Conservation (phyloP, 306 rosid genomes). For the apple (Malus domestica) region DNA sequence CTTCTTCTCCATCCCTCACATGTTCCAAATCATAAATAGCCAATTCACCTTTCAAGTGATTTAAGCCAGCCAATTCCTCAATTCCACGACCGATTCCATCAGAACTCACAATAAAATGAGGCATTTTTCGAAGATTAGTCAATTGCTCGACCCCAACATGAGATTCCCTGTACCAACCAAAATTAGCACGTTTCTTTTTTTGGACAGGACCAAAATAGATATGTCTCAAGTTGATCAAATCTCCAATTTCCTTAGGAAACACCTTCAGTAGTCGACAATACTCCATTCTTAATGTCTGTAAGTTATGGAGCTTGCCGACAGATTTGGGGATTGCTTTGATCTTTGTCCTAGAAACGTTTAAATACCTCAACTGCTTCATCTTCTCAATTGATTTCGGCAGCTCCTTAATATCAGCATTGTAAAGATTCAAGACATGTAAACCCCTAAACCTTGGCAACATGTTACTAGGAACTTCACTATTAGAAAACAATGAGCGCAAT, state of each 20-base stretch:
- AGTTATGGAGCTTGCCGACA: neutral
- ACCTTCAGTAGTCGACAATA: neutral
- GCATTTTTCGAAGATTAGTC: neutral
- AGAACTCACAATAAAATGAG: neutral
- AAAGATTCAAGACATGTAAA: too few species aligned
- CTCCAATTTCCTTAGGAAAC: neutral
- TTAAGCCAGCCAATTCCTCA: neutral
- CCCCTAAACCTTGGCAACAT: too few species aligned
- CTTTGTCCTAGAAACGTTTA: neutral
- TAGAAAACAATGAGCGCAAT: too few species aligned
- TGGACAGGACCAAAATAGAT: neutral
- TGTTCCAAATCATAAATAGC: neutral
- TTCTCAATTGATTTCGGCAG: too few species aligned
- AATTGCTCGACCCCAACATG: neutral
- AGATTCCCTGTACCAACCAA: neutral
- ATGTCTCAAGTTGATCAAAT: neutral
- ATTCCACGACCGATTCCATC: neutral
- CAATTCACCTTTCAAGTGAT: neutral
- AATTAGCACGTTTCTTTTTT: neutral
- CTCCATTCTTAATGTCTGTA: neutral
- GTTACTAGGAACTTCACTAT: too few species aligned
- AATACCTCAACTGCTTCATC: neutral
- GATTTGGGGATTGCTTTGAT: neutral
- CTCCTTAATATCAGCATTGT: too few species aligned
- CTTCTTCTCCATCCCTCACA: neutral